Evolutionary conservation across 2,329 filamentous ascomycete genomes (phyloP).

Genomic region (Penicillium frequentans): DNA sequence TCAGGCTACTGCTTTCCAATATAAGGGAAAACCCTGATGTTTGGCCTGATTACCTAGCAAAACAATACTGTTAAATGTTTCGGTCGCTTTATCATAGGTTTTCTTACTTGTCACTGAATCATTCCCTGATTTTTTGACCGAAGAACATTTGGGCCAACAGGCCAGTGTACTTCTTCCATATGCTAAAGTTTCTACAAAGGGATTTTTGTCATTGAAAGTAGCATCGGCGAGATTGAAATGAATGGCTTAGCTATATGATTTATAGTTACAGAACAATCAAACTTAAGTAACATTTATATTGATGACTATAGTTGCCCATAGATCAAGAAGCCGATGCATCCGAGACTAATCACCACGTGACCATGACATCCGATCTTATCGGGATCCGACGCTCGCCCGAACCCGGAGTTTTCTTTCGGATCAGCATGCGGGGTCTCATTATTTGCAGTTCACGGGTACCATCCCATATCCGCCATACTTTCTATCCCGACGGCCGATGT

Average conservation of each 20-base stretch:
- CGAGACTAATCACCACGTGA: neutral
- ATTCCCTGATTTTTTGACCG: too few relatives aligned
- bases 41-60: neutral
- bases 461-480: neutral
- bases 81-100: neutral
- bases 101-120: neutral
- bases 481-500: slow-evolving; percentile 6
- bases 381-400: neutral
- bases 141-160: neutral
- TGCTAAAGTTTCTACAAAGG: neutral
- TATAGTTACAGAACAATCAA: too few relatives aligned
- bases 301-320: too few relatives aligned
- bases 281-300: too few relatives aligned
- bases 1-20: too few relatives aligned
- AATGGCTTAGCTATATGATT: too few relatives aligned
- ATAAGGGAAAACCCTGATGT: too few relatives aligned
- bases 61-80: neutral
- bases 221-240: too few relatives aligned
- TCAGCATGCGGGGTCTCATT: slow-evolving; percentile 3
- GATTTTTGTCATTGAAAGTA: too few relatives aligned
- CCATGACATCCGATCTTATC: neutral
- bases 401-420: slow-evolving; percentile 4
- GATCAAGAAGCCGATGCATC: neutral
- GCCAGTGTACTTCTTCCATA: neutral
- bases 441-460: neutral